A percentile compares a stretch with the other conserved stretches of the same genome.
Evolutionary conservation across 2,329 filamentous ascomycete species (phyloP).

Genomic region (Huntiella decipiens): DNA sequence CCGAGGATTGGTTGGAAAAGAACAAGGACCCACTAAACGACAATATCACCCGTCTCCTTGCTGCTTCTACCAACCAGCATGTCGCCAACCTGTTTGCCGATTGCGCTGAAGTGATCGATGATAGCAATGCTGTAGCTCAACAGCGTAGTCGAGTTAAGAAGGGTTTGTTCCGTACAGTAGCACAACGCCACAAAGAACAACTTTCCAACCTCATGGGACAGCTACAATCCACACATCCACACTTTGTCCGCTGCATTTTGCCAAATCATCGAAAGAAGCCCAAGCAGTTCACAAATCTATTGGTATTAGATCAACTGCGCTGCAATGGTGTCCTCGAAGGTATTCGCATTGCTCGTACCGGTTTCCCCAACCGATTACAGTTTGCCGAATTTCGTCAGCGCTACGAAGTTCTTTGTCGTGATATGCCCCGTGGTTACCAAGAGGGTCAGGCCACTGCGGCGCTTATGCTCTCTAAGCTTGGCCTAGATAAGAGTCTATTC

Average conservation of each 20-base stretch:
- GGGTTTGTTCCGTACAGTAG: slow-evolving; percentile 88
- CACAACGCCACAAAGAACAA: slow-evolving; percentile 93
- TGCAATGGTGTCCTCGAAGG: slow-evolving; percentile 99
- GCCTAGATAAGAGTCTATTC: slow-evolving; percentile 69
- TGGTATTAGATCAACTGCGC: slow-evolving; percentile 93
- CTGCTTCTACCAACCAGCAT: slow-evolving; percentile 64
- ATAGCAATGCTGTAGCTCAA: slow-evolving; percentile 33
- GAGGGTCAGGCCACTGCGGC: slow-evolving; percentile 74
- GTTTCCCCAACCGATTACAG: slow-evolving; percentile 81
- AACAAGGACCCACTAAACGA: slow-evolving; percentile 98
- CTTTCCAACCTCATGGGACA: slow-evolving; percentile 92
- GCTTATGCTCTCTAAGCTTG: slow-evolving; percentile 76
- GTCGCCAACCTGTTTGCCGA: slow-evolving; percentile 72
- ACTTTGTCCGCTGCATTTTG: slow-evolving; percentile 94
- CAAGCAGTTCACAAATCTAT: slow-evolving; percentile 74
- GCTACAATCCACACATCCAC: slow-evolving; percentile 86
- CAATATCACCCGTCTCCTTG: slow-evolving; percentile 79
- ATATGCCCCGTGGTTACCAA: slow-evolving; percentile 76
- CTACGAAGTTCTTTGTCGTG: slow-evolving; percentile 81
- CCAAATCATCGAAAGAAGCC: slow-evolving; percentile 96
- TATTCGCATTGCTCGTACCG: slow-evolving; percentile 88
- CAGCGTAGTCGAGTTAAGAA: slow-evolving; percentile 77
- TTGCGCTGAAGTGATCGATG: slow-evolving; percentile 67
- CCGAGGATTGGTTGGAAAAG: slow-evolving; percentile 89
- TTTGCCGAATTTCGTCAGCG: slow-evolving; percentile 90